A percentile compares a stretch with the other conserved stretches of the same genome.
Conservation (phyloP, 2,329 filamentous ascomycete species). For the Magnaporthales sp. region DNA sequence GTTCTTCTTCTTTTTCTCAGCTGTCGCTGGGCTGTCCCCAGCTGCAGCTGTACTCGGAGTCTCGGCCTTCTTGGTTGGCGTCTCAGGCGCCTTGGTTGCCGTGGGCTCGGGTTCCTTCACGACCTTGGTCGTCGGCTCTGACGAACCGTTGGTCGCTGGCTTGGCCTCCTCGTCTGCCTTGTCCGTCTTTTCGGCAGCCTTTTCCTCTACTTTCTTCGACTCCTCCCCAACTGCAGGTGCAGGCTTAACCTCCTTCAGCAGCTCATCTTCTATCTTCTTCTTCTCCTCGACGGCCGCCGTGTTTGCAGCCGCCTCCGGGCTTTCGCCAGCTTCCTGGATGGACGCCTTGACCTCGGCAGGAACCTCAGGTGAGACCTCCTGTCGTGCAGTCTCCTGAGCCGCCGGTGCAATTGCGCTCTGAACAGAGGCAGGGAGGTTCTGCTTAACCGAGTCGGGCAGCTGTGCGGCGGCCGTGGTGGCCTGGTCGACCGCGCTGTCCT, state of each 20-base stretch:
- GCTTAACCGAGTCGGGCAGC: conserved; percentile 46
- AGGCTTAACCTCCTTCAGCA: conserved; percentile 54
- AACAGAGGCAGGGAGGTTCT: conserved; percentile 38
- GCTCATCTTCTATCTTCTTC: conserved; percentile 63
- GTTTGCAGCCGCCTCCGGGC: conserved; percentile 64
- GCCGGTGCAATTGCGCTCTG: conserved; percentile 37
- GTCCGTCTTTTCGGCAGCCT: conserved; percentile 14
- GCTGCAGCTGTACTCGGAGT: conserved; percentile 20
- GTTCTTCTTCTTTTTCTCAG: conserved; percentile 59
- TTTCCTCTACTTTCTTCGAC: conserved; percentile 15
- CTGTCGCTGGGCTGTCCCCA: conserved; percentile 23
- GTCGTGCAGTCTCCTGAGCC: conserved; percentile 30
- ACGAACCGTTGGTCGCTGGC: conserved; percentile 7
- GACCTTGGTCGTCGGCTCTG: background rate
- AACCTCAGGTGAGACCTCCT: conserved; percentile 40
- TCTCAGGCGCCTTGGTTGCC: conserved; percentile 8
- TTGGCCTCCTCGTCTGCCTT: conserved; percentile 10
- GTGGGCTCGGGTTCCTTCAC: conserved; percentile 1
- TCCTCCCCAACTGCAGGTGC: conserved; percentile 22
- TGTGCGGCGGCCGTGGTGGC: conserved; percentile 30
- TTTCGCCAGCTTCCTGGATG: conserved; percentile 46
- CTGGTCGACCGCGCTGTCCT: conserved; percentile 30
- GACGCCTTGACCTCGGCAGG: conserved; percentile 50
- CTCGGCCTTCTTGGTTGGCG: conserved; percentile 10
- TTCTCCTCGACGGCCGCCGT: conserved; percentile 65